A percentile compares a stretch with the other conserved stretches of the same genome.
Conservation (phyloP, 108 stramenopile species). For the Cyclotella baltica region DNA sequence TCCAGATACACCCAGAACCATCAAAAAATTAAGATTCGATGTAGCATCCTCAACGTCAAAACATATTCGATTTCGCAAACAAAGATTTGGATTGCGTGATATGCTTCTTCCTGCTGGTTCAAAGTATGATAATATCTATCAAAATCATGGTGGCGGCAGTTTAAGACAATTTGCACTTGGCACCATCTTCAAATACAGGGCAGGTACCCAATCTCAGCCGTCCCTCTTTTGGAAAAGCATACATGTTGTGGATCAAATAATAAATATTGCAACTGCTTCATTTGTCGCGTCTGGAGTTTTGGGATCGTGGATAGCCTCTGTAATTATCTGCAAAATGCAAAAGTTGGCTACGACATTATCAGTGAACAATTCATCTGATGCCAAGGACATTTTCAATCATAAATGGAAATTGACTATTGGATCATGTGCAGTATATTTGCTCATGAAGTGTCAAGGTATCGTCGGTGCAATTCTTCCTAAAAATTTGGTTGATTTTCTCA, state of each 20-base stretch:
- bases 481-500: not conserved
- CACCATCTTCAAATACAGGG: not conserved
- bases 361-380: not conserved
- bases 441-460: conserved; percentile 6
- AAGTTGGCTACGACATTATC: not conserved
- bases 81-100: not conserved
- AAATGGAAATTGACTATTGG: conserved; percentile 7
- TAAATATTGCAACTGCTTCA: conserved; percentile 18
- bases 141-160: too few relatives aligned
- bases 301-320: conserved; percentile 31
- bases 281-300: conserved; percentile 26
- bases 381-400: not conserved
- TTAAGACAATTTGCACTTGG: not conserved
- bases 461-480: not conserved
- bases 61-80: not conserved
- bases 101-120: not conserved
- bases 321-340: conserved; percentile 6
- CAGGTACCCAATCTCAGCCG: not conserved
- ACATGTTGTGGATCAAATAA: conserved; percentile 18
- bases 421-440: not conserved
- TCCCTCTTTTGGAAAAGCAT: not conserved
- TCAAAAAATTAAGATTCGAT: too few relatives aligned
- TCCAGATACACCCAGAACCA: not conserved
- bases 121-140: not conserved
- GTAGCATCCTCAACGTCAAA: not conserved